Base-by-base conservation (phyloP, 2,329 filamentous ascomycete genomes). In the Pestalotiopsis sp. region DNA sequence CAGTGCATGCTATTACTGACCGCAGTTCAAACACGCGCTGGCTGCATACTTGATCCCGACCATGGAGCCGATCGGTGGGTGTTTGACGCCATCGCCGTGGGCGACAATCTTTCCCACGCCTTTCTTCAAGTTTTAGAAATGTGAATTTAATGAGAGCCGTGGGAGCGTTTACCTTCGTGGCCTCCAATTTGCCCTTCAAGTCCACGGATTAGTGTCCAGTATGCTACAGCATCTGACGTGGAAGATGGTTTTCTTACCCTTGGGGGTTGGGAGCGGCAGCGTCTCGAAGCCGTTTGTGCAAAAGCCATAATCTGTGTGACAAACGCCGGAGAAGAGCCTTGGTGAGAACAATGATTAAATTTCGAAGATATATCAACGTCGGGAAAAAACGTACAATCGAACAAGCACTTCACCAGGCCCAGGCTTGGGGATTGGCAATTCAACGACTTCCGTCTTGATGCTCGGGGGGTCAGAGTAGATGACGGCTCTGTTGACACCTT, bases 31-130 rank as follows among this genome's bases (percentile, higher is more conserved):
- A 75, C 89, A 92, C 31, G 86, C 86, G 39, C 80, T 84, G 17
- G 86, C 81, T 69, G 91, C 81, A 89, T 90, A 92, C 78, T 93
- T 93, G 76, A 93, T 87, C 14, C 91, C 91, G 9, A 93, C 91
- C 7, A 90, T 84, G 72, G 92, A 87, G 4, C 90, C 90, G n/a
- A 92, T 74, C 73, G 62, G n/a, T 4, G 62, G 62, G 1, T 23
- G 20, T 11, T 90, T 90, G 45, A 92, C 80, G 4, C 83, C 84
- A 1, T 86, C 87, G 23, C 86, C 83, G 7, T 87, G 88, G 0
- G 89, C 23, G 3, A 56, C 65, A 13, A 60, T 39, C n/a, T 66
- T 39, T 1, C 64, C 64, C 5, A 59, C 45, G 4, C 52, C 45
- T 65, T 11, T 31, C 12, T 12, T 17, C n/a, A 23, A 52, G 6